Evolutionary conservation across 148 eudicot genomes (phyloP).

Genomic region (Tetragonia tetragonoides): DNA sequence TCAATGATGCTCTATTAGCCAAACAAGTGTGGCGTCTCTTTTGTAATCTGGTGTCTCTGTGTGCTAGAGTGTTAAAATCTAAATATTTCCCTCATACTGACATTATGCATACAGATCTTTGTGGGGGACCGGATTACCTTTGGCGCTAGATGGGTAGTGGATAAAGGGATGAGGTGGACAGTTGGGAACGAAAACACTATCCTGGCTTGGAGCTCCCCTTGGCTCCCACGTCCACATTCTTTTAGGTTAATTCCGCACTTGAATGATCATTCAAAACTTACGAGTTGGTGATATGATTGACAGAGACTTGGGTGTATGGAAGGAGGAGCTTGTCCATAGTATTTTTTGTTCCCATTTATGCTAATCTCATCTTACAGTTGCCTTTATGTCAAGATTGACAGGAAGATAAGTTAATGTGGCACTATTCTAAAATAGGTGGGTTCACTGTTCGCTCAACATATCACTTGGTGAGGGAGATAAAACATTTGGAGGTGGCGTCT

Average conservation of each 20-base stretch:
- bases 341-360: background rate
- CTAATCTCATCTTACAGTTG: background rate
- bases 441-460: background rate
- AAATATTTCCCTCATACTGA: background rate
- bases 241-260: background rate
- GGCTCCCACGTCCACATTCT: background rate
- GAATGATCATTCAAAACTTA: background rate
- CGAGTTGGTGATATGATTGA: background rate
- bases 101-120: background rate
- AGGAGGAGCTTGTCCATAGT: background rate
- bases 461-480: background rate
- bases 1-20: background rate
- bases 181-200: background rate
- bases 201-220: background rate
- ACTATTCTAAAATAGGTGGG: background rate
- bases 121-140: background rate
- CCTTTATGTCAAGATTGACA: background rate
- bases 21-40: background rate
- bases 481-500: background rate
- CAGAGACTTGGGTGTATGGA: background rate
- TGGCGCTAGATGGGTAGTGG: background rate
- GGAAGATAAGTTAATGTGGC: background rate
- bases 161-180: background rate
- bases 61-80: background rate
- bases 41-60: background rate